Conservation (phyloP, 441 rosid genomes). For the Adansonia gregorii region DNA sequence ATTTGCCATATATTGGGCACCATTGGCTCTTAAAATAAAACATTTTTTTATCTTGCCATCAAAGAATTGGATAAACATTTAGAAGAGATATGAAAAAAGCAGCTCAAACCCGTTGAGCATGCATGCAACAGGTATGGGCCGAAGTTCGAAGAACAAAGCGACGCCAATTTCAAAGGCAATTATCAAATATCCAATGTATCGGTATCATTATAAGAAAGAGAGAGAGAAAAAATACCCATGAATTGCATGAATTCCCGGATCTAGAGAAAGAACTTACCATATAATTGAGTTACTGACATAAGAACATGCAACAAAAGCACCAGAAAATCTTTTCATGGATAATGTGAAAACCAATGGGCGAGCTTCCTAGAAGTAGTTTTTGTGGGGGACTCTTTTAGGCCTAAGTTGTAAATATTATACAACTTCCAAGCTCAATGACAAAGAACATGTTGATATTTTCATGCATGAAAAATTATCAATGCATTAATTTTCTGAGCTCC, state of each 20-base stretch:
- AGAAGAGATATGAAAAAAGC: neutral
- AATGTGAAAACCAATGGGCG: constrained; percentile 24
- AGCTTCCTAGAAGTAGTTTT: neutral
- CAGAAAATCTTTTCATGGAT: neutral
- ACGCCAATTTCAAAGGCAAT: neutral
- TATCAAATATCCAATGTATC: neutral
- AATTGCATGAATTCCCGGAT: constrained; percentile 17
- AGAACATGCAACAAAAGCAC: constrained; percentile 4
- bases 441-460: neutral
- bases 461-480: neutral
- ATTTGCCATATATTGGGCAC: neutral
- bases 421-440: neutral
- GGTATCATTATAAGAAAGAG: constrained; percentile 23
- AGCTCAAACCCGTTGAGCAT: no score
- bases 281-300: constrained; percentile 3
- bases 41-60: neutral
- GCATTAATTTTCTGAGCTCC: neutral
- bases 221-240: neutral
- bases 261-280: constrained; percentile 9
- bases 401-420: neutral
- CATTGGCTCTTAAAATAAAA: neutral
- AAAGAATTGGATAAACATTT: neutral
- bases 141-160: neutral
- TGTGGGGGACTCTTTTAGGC: neutral
- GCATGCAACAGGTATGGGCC: constrained; percentile 13